Conservation (phyloP, 2,329 filamentous ascomycete species). For the Claviceps arundinis region DNA sequence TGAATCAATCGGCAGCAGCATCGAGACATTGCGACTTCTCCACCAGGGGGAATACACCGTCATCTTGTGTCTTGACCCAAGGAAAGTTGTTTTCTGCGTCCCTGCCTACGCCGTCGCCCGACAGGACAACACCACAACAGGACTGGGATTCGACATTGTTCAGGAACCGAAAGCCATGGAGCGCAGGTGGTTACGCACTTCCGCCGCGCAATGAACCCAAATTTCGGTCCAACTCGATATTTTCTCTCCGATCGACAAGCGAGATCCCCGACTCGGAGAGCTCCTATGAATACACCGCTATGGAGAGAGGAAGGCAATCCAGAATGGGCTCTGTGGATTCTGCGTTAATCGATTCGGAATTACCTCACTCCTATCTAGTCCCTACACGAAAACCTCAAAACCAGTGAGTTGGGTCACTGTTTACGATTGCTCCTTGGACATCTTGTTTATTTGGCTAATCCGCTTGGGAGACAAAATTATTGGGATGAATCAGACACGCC, state of each 20-base stretch:
- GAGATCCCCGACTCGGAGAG: slow-evolving; percentile 12
- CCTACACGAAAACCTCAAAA: background rate
- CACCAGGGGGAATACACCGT: slow-evolving; percentile 7
- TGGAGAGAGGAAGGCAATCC: slow-evolving; percentile 14
- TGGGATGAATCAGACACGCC: slow-evolving; percentile 5
- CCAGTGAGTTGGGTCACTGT: slow-evolving; percentile 2
- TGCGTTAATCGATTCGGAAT: slow-evolving; percentile 4
- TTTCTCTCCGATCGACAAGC: slow-evolving; percentile 12
- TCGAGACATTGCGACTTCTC: slow-evolving; percentile 2
- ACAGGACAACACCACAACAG: slow-evolving; percentile 14
- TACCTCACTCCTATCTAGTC: background rate
- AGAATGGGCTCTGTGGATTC: slow-evolving; percentile 21
- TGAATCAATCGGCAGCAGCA: slow-evolving; percentile 21
- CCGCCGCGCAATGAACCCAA: slow-evolving; percentile 28
- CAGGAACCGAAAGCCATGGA: slow-evolving; percentile 33
- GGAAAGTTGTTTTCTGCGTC: slow-evolving; percentile 7
- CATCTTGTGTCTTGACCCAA: slow-evolving; percentile 1
- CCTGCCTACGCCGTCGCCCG: slow-evolving; percentile 22
- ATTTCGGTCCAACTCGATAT: slow-evolving; percentile 11
- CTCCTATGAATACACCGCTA: slow-evolving; percentile 9
- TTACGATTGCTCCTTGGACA: background rate
- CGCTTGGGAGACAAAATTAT: background rate
- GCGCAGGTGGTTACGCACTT: slow-evolving; percentile 35
- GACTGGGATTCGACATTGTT: slow-evolving; percentile 11
- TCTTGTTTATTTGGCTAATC: background rate